These are phyloP conservation scores for Typha latifolia DNA, from an alignment of 176 grass and related monocot genomes.

Conservation along the genomic window DNA sequence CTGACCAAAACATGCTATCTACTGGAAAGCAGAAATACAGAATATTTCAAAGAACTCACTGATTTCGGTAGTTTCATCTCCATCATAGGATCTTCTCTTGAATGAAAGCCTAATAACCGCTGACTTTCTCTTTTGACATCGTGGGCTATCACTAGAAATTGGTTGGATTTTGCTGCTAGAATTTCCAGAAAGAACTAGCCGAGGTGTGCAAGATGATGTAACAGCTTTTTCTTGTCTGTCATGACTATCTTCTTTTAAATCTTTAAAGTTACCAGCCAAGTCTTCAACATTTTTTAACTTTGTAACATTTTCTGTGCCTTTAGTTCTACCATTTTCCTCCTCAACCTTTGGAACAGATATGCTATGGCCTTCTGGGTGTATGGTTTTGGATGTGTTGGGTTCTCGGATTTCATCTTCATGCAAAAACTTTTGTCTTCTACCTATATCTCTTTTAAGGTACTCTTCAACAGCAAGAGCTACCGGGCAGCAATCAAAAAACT, in stretches of 20 bases:
- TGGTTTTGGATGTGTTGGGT: constrained; percentile 24
- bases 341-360: constrained; percentile 24
- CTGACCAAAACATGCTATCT: no score
- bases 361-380: constrained; percentile 19
- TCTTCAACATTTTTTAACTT: constrained; percentile 44
- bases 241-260: constrained; percentile 25
- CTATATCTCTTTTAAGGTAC: constrained; percentile 45
- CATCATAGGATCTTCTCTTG: constrained; percentile 86
- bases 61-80: constrained; percentile 88
- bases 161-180: constrained; percentile 62
- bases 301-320: constrained; percentile 33
- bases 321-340: constrained; percentile 25
- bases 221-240: constrained; percentile 43
- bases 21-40: no score
- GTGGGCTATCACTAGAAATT: constrained; percentile 44
- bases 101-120: constrained; percentile 84
- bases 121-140: constrained; percentile 69
- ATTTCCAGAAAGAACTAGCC: constrained; percentile 19
- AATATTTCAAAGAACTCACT: constrained; percentile 29
- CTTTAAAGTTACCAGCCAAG: constrained; percentile 32
- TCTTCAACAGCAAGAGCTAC: constrained; percentile 43
- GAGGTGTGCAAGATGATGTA: constrained; percentile 74
- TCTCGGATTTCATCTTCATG: constrained; percentile 26
- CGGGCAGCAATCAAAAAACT: constrained; percentile 30
- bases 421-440: constrained; percentile 25